A percentile compares a stretch with the other conserved stretches of the same genome.
These are phyloP conservation scores for Wickerhamomyces alni DNA, from an alignment of 805 yeast genomes.

Conservation along the genomic window DNA sequence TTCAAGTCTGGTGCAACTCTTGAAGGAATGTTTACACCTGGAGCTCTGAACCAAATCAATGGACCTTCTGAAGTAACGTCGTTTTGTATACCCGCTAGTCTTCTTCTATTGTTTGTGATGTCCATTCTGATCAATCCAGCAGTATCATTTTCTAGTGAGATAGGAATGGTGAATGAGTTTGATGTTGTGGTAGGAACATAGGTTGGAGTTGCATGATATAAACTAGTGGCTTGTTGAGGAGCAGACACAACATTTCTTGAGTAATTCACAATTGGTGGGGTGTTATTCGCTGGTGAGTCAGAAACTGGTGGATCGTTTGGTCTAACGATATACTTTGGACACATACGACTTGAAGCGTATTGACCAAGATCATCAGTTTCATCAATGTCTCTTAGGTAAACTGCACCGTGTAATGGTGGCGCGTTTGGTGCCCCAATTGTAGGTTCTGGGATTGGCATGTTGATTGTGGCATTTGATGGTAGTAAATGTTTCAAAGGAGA, in stretches of 20 bases:
- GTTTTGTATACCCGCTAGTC: slow-evolving; percentile 16
- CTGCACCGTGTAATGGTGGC: slow-evolving; percentile 93
- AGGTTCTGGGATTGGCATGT: slow-evolving; percentile 79
- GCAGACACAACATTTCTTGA: slow-evolving; percentile 14
- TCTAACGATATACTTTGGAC: slow-evolving; percentile 37
- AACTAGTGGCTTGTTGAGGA: slow-evolving; percentile 8
- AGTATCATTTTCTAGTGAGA: slow-evolving; percentile 10
- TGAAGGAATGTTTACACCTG: slow-evolving; percentile 45
- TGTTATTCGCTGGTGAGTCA: slow-evolving; percentile 10
- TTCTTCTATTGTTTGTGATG: slow-evolving; percentile 23
- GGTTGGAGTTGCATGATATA: slow-evolving; percentile 22
- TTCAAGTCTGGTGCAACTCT: slow-evolving; percentile 26
- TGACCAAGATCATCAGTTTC: slow-evolving; percentile 82
- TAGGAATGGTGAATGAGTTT: slow-evolving; percentile 30
- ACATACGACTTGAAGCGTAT: slow-evolving; percentile 45
- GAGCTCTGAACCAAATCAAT: slow-evolving; percentile 62
- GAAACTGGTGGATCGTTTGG: slow-evolving; percentile 34
- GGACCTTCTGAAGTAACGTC: slow-evolving; percentile 28
- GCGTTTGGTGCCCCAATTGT: slow-evolving; percentile 76
- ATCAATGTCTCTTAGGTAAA: slow-evolving; percentile 69
- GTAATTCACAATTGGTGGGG: slow-evolving; percentile 17
- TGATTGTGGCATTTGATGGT: slow-evolving; percentile 65
- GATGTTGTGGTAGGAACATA: slow-evolving; percentile 20
- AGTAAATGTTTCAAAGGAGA: slow-evolving; percentile 80
- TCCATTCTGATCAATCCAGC: slow-evolving; percentile 28